Evolutionary conservation across 31 red algal genomes (phyloP).

Genomic region (Odonthalia washingtoniensis): DNA sequence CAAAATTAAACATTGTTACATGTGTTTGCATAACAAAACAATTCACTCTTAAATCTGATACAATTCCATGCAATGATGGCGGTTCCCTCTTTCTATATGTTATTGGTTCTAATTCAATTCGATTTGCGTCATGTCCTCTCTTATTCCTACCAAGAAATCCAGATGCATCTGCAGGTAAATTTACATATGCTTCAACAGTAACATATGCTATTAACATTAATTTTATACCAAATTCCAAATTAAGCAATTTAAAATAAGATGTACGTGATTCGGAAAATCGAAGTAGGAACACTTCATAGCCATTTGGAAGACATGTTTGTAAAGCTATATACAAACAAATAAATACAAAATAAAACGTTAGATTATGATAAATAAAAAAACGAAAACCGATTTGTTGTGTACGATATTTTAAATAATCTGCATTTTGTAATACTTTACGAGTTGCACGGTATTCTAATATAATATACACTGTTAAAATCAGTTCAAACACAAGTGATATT

Average conservation of each 20-base stretch:
- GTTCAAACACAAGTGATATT: conserved; percentile 68
- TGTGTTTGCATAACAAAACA: conserved; percentile 93
- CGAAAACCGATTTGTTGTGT: conserved; percentile 90
- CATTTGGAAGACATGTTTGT: conserved; percentile 64
- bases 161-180: conserved; percentile 77
- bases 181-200: conserved; percentile 81
- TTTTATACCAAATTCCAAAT: conserved; percentile 75
- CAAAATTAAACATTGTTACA: conserved; percentile 88
- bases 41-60: conserved; percentile 83
- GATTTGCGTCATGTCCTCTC: conserved; percentile 42
- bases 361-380: conserved; percentile 90
- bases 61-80: conserved; percentile 72
- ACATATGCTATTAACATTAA: conserved; percentile 74
- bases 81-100: conserved; percentile 88
- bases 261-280: conserved; percentile 11
- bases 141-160: conserved; percentile 72
- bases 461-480: conserved; percentile 56
- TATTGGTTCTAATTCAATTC: conserved; percentile 79
- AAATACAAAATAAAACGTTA: conserved; percentile 81
- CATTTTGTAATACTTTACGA: conserved; percentile 75
- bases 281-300: conserved; percentile 62
- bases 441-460: conserved; percentile 66
- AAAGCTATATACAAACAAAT: conserved; percentile 64
- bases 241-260: conserved; percentile 78
- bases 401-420: conserved; percentile 82